A percentile compares a stretch with the other conserved stretches of the same genome.
These are phyloP conservation scores for Capillidium heterosporum DNA, from an alignment of 371 early-diverging fungal species.

Conservation along the genomic window DNA sequence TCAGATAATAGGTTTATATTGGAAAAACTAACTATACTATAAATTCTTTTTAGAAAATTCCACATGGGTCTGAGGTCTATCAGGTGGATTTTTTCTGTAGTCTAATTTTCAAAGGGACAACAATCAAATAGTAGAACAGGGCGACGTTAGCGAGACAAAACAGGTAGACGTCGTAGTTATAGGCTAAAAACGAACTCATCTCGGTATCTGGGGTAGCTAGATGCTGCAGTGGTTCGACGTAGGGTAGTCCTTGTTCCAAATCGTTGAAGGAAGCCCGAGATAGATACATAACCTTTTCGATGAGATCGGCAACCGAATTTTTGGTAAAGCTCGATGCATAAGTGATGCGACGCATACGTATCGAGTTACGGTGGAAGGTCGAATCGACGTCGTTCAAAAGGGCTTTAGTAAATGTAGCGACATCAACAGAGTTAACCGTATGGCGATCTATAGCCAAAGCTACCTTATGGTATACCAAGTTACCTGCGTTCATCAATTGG, in stretches of 20 bases:
- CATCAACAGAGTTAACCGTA: background rate
- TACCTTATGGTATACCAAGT: background rate
- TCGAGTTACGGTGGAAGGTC: background rate
- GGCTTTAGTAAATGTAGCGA: no score
- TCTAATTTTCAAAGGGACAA: no score
- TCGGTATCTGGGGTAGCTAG: background rate
- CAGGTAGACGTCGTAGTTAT: background rate
- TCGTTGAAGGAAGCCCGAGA: background rate
- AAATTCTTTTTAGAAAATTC: no score
- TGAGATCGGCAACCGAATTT: background rate
- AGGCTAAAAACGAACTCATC: background rate
- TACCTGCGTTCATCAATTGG: constrained; percentile 10
- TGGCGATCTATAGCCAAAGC: constrained; percentile 4
- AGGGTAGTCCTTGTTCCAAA: no score
- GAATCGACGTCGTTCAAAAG: background rate
- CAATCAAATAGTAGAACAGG: no score
- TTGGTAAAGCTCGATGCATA: background rate
- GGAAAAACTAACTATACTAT: no score
- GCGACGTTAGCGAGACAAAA: background rate
- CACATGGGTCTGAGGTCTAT: no score
- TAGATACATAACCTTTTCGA: constrained; percentile 1
- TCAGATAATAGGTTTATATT: no score
- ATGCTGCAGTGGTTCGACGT: background rate
- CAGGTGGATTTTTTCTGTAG: no score
- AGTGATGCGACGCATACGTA: background rate